Evolutionary conservation across 768 basidiomycete species (phyloP).

Genomic region (Megacollybia marginata): DNA sequence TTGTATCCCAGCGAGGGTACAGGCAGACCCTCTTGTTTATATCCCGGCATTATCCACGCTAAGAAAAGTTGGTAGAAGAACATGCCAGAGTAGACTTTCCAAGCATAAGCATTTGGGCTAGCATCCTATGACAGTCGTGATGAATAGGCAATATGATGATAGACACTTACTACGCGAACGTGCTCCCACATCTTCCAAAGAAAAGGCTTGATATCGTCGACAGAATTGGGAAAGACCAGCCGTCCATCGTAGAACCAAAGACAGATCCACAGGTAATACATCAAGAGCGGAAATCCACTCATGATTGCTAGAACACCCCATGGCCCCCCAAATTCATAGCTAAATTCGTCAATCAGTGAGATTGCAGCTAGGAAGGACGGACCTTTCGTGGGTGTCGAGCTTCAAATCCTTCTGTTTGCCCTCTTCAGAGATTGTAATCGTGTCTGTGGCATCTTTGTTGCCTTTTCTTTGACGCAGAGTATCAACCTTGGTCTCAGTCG

Average conservation of each 20-base stretch:
- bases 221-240: conserved; percentile 59
- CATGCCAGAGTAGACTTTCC: conserved; percentile 85
- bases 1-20: conserved; percentile 93
- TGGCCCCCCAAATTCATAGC: conserved; percentile 96
- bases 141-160: not conserved
- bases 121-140: conserved; percentile 62
- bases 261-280: conserved; percentile 99
- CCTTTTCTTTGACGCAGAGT: conserved; percentile 5
- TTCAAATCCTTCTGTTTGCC: conserved; percentile 69
- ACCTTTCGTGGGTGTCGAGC: conserved; percentile 65
- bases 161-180: conserved; percentile 55
- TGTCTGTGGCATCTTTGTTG: conserved; percentile 11
- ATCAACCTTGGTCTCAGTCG: not conserved
- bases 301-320: conserved; percentile 89
- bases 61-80: conserved; percentile 86
- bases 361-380: conserved; percentile 13
- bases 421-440: conserved; percentile 48
- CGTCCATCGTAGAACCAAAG: conserved; percentile 92
- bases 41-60: conserved; percentile 87
- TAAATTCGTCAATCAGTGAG: conserved; percentile 21
- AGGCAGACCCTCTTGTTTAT: conserved; percentile 90
- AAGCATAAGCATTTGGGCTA: conserved; percentile 80
- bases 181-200: conserved; percentile 80
- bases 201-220: conserved; percentile 72
- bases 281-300: conserved; percentile 86